Percentiles rank a stretch among this genome's conserved stretches.
Conservation (phyloP, 2,329 filamentous ascomycete genomes). For the Akanthomyces uredinophilus region DNA sequence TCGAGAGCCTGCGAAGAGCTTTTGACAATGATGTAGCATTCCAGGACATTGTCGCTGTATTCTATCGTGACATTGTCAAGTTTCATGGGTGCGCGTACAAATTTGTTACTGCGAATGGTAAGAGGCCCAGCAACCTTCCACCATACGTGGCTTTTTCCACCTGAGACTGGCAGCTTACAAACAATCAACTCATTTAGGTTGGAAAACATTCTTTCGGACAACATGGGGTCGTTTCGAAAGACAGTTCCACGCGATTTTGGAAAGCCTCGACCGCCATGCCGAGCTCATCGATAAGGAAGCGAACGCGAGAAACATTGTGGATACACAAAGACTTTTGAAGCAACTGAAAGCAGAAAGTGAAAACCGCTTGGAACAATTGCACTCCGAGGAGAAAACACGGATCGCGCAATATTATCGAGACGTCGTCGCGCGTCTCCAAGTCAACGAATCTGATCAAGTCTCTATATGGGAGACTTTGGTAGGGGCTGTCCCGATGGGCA, state of each 20-base stretch:
- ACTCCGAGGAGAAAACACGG: background rate
- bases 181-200: constrained; percentile 22
- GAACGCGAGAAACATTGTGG: constrained; percentile 25
- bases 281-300: constrained; percentile 29
- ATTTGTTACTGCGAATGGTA: constrained; percentile 34
- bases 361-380: background rate
- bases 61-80: constrained; percentile 43
- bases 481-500: background rate
- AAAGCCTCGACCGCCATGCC: constrained; percentile 28
- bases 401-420: constrained; percentile 21
- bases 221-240: constrained; percentile 36
- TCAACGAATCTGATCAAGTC: constrained; percentile 28
- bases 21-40: constrained; percentile 31
- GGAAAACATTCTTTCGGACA: constrained; percentile 30
- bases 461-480: constrained; percentile 25
- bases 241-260: constrained; percentile 29
- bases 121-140: background rate
- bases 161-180: background rate
- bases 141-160: too few relatives aligned
- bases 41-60: constrained; percentile 35
- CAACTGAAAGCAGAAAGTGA: constrained; percentile 17
- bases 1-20: constrained; percentile 28
- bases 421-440: constrained; percentile 26
- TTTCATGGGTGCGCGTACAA: constrained; percentile 44
- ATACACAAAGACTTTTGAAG: constrained; percentile 16